Evolutionary conservation across 176 grass and related monocot species (phyloP).

Genomic region (Oryza glaberrima): DNA sequence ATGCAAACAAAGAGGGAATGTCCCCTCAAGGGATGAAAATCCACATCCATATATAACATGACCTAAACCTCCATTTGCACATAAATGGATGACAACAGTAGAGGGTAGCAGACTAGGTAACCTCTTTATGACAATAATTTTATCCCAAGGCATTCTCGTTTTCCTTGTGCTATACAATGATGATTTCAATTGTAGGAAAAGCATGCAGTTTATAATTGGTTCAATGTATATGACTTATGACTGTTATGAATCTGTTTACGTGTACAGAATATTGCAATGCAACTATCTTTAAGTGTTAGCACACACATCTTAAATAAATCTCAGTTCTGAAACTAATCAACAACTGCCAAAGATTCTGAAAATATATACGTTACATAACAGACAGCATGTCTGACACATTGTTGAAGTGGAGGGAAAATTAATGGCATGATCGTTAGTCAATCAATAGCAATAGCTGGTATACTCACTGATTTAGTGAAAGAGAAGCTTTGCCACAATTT

Average conservation of each 20-base stretch:
- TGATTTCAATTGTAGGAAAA: conserved; percentile 1
- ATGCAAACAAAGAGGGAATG: no score
- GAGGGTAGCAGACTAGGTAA: background rate
- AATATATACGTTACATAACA: background rate
- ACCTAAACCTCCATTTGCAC: conserved; percentile 31
- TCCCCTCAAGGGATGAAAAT: no score
- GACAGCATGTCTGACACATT: background rate
- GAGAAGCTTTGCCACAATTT: background rate
- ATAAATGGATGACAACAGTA: conserved; percentile 27
- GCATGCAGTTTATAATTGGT: background rate
- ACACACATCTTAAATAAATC: background rate
- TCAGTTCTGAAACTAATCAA: conserved; percentile 29
- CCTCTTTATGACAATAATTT: conserved; percentile 28
- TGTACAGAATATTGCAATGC: background rate
- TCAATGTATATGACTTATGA: background rate
- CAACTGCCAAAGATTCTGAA: background rate
- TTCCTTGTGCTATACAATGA: conserved; percentile 20
- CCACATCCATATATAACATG: background rate
- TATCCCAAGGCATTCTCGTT: background rate
- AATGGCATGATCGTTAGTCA: background rate
- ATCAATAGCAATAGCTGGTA: background rate
- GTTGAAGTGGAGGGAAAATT: background rate
- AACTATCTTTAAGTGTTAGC: background rate
- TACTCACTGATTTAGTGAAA: background rate
- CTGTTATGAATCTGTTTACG: background rate